Evolutionary conservation across 73 alveolate genomes (phyloP), one percentile per base, ranked within the genome.

Genomic region (Tetrahymena thermophila): DNA sequence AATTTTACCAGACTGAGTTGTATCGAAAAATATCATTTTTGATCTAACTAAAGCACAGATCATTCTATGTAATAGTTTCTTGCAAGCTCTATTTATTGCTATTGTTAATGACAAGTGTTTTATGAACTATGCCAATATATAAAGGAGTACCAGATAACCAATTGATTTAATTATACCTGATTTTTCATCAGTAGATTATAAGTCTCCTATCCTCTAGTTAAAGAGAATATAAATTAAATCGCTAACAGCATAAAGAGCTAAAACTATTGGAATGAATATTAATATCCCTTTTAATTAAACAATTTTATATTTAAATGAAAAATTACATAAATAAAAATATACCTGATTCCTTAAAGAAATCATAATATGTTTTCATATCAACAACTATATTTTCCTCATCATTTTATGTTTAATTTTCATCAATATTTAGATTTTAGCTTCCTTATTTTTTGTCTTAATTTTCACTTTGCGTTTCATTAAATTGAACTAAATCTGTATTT

Each of bases 1-100:
- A 44, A 98, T 97, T 94, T 97, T 98, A 13, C 99, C 99, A 55
- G 97, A 96, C 1, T 98, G 99, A 34, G 99, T 98, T 14, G 96
- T 97, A 96, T 98, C 99, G 93, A 96, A 98, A 28, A 15, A 57
- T 56, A 34, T 38, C 11, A 58, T 55, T 57, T 89, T 89, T 14
- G 96, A 55, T 94, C 89, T 37, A 3, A 43, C 21, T 35, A 94
- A 58, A 35, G 96, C 43, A 35, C 43, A 5, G 23, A 94, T 35
- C 96, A 94, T 94, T 34, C 71, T 23, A 35, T 94, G 85, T 34
- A 58, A 94, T 58, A 94, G 35, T 5, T 56, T 56, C 57, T 94
- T 35, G 10, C 85, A 35, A 8, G 94, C 89, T 19, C 16, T 23
- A 9, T 94, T 38, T 5, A 94, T 85, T 8, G 56, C 34, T 0